phyloP scores from a whole-genome alignment of 441 rosid genomes.

The Gossypium trilobum region DNA sequence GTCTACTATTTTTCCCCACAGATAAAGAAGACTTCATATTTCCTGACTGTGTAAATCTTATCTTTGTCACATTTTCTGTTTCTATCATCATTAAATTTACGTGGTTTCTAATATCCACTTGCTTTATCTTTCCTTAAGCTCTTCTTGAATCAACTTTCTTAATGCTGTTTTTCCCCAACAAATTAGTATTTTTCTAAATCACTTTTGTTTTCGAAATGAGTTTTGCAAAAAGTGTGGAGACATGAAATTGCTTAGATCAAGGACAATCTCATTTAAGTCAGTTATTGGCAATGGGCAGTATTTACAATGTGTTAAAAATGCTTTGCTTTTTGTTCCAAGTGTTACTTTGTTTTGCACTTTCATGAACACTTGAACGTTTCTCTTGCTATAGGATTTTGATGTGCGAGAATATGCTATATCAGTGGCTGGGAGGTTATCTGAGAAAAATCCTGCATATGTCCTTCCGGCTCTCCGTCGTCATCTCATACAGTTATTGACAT shows the following conservation, averaged over 20 bases:
- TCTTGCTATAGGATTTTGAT: conserved; percentile 71
- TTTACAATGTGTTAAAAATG: not conserved
- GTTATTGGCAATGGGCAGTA: not conserved
- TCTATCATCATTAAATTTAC: not conserved
- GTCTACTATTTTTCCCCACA: not conserved
- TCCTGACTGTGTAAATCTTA: not conserved
- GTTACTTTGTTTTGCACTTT: not conserved
- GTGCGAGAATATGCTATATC: conserved; percentile 97
- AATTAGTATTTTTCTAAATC: not conserved
- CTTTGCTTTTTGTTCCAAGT: conserved; percentile 2
- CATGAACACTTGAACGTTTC: conserved; percentile 14
- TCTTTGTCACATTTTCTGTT: not conserved
- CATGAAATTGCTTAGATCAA: not conserved
- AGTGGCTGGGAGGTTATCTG: conserved; percentile 95
- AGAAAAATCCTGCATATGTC: conserved; percentile 98
- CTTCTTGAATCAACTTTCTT: not conserved
- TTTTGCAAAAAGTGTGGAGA: conserved; percentile 3
- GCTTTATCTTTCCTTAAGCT: not conserved
- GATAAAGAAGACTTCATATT: not conserved
- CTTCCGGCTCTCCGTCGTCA: conserved; percentile 99
- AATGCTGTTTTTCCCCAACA: not conserved
- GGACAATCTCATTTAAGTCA: not conserved
- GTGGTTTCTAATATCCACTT: not conserved
- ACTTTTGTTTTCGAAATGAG: conserved; percentile 3
- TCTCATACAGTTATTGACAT: conserved; percentile 91